Base-by-base conservation (phyloP, 345 rosid species). In the Trapa incisa region DNA sequence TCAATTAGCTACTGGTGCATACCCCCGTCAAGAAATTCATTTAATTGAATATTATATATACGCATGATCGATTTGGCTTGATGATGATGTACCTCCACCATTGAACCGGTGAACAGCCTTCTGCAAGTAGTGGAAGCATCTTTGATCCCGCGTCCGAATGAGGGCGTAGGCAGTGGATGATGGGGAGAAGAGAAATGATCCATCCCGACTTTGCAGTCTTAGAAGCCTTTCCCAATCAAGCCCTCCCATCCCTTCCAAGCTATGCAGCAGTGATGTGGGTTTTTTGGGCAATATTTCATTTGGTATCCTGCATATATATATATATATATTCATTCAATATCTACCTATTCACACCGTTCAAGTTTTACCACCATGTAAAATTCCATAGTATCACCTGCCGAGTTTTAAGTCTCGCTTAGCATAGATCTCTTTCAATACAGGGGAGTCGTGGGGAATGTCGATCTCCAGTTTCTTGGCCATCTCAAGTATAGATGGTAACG, bases 171-270 rank as follows among this genome's bases (percentile, higher is more conserved):
- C 97, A 36, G 99, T 91, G 77, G 97, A 87, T 47, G 99, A 80
- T 67, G 99, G 97, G 70, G 99, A 95, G 75, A 85, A 91, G 75
- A 95, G 80, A 76, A 95, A 87, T 8, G 99, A 95, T 47, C 99
- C 99, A 65, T 95, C 92, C 72, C 65, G 41, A 74, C 84, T 74
- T 78, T 87, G 97, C 71, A 95, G 78, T 69, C 84, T 87, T 65
- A 89, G 74, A 39, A 95, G 96, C 75, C 80, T 85, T 64, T 85
- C 83, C 99, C 99, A 95, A 43, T 91, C 85, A 65, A 91, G 73
- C 61, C 75, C 87, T 54, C 74, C 73, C 92, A 95, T 86, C 64
- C 99, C 99, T 73, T 95, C 99, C 78, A 95, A 81, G 81, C 96
- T 95, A 72, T 89, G 93, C 68, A 95, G 86, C 73, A 95, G 80